Percentiles rank a stretch among this genome's conserved stretches.
phyloP scores from a whole-genome alignment of 164 flowering plant species.

The Stephania cephalantha region DNA sequence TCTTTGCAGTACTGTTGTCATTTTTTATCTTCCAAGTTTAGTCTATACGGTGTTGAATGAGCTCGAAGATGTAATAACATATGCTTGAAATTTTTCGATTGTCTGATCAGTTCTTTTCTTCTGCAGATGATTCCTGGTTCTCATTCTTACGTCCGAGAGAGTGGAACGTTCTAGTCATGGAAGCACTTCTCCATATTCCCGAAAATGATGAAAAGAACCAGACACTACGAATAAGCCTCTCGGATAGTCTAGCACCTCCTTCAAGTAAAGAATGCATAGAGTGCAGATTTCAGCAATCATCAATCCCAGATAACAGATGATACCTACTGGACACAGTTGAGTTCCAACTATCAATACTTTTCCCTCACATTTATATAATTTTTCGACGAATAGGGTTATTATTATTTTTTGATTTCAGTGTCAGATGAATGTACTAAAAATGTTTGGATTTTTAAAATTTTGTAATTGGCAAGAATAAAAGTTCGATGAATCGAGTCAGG shows the following conservation, averaged over 20 bases:
- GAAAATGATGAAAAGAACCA: slow-evolving; percentile 56
- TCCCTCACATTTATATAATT: neutral
- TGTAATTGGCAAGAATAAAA: neutral
- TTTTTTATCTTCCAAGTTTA: neutral
- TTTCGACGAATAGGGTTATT: neutral
- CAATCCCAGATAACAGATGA: slow-evolving; percentile 25
- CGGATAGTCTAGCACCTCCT: slow-evolving; percentile 32
- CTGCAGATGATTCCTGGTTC: slow-evolving; percentile 47
- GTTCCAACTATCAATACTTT: neutral
- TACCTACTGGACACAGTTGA: neutral
- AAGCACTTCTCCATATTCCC: slow-evolving; percentile 75
- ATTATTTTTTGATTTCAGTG: neutral
- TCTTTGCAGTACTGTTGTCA: neutral
- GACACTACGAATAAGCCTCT: slow-evolving; percentile 51
- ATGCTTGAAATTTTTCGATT: neutral
- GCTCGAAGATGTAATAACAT: neutral
- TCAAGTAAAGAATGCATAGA: slow-evolving; percentile 31
- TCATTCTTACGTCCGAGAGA: slow-evolving; percentile 49
- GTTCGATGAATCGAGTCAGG: no score
- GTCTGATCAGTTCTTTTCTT: slow-evolving; percentile 1
- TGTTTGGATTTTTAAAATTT: neutral
- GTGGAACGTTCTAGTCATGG: slow-evolving; percentile 83
- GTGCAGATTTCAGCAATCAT: slow-evolving; percentile 28
- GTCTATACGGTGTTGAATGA: neutral
- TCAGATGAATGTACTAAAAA: neutral